phyloP scores from a whole-genome alignment of 2,329 filamentous ascomycete species.

The Parastagonospora nodorum region DNA sequence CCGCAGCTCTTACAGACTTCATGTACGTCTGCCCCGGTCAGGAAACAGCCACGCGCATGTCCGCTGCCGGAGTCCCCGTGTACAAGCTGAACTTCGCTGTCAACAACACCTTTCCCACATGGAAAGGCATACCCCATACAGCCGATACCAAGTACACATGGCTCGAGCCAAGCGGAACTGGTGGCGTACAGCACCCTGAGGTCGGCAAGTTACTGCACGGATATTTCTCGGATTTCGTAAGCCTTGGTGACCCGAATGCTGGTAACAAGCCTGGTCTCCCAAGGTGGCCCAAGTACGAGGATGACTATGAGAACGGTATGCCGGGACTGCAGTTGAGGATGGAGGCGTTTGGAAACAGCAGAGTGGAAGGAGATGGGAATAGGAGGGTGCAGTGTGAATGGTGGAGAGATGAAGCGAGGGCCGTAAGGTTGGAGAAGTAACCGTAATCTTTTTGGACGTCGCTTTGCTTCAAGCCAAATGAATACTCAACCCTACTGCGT shows the following conservation, averaged over 20 bases:
- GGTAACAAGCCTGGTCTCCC: conserved; percentile 25
- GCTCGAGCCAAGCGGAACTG: conserved; percentile 57
- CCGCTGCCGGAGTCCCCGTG: conserved; percentile 36
- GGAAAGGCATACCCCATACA: conserved; percentile 30
- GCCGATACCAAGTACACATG: conserved; percentile 49
- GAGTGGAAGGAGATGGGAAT: conserved; percentile 31
- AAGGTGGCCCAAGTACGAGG: conserved; percentile 48
- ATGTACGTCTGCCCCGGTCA: conserved; percentile 53
- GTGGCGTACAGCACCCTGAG: conserved; percentile 43
- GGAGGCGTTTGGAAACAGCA: conserved; percentile 30
- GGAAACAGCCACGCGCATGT: conserved; percentile 51
- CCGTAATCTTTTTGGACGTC: too few species aligned
- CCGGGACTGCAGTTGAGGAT: conserved; percentile 27
- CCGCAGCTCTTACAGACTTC: conserved; percentile 51
- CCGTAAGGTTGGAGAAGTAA: conserved; percentile 29
- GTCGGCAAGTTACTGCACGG: conserved; percentile 47
- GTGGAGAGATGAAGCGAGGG: conserved; percentile 29
- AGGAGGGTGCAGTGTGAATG: conserved; percentile 33
- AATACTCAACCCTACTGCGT: neutral
- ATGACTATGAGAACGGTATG: conserved; percentile 9
- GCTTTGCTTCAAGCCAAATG: too few species aligned
- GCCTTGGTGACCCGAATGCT: conserved; percentile 46
- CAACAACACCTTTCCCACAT: conserved; percentile 27
- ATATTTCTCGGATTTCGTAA: conserved; percentile 50
- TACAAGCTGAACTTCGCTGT: conserved; percentile 26